Percentiles rank a stretch among this genome's conserved stretches.
These are phyloP conservation scores for Umbelopsis isabellina DNA, from an alignment of 192 early-diverging fungal species.

Conservation along the genomic window DNA sequence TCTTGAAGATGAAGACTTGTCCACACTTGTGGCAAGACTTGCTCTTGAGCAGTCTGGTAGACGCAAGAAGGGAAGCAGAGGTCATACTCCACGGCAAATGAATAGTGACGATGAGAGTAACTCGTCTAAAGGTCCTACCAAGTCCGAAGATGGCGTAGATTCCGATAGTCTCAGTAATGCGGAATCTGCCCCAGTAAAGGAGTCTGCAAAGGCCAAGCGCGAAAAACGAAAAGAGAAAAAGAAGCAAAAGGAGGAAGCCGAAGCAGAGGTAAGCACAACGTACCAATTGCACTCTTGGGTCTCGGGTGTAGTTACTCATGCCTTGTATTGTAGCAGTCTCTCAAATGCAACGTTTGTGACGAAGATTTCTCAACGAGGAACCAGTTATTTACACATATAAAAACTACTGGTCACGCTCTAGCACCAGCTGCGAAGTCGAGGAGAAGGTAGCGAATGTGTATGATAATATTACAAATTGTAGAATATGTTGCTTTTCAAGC, in stretches of 20 bases:
- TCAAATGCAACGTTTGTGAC: slow-evolving; percentile 81
- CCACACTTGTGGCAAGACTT: slow-evolving; percentile 25
- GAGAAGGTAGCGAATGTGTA: slow-evolving; percentile 20
- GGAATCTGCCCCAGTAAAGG: slow-evolving; percentile 21
- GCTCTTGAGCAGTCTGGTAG: slow-evolving; percentile 14
- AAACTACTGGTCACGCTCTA: slow-evolving; percentile 83
- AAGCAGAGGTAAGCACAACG: slow-evolving; percentile 14
- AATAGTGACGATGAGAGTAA: slow-evolving; percentile 2
- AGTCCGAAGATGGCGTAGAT: background rate
- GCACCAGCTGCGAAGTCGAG: slow-evolving; percentile 30
- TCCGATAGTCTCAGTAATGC: background rate
- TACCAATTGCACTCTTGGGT: background rate
- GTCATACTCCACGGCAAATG: slow-evolving; percentile 28
- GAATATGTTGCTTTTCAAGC: background rate
- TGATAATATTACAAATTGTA: slow-evolving; percentile 1
- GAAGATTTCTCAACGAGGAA: slow-evolving; percentile 77
- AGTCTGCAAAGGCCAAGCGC: slow-evolving; percentile 48
- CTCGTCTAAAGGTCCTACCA: background rate
- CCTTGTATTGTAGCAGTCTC: slow-evolving; percentile 23
- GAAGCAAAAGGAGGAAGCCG: slow-evolving; percentile 54
- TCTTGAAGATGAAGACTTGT: slow-evolving; percentile 32
- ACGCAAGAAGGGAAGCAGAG: slow-evolving; percentile 50
- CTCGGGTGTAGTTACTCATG: background rate
- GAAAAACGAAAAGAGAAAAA: slow-evolving; percentile 68
- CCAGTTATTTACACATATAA: slow-evolving; percentile 88